Conservation (phyloP, 768 basidiomycete genomes). For the Trichaptum fuscoviolaceum region DNA sequence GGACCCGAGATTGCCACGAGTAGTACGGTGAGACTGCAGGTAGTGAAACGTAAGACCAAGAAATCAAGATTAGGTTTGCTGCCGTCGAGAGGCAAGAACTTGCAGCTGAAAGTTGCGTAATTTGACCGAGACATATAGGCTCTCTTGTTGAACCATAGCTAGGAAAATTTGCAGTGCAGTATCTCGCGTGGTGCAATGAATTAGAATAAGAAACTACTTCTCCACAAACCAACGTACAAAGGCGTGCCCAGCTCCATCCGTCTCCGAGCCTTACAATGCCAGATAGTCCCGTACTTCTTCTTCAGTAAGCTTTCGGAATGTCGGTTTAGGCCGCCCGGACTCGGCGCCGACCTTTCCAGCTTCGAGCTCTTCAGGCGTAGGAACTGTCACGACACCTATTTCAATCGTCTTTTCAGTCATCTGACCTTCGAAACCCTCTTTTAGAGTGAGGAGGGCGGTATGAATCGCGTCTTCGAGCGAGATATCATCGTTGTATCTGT, state of each 20-base stretch:
- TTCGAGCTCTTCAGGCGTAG: constrained; percentile 57
- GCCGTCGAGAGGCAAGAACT: background rate
- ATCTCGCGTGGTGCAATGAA: constrained; percentile 1
- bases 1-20: background rate
- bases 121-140: background rate
- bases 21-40: background rate
- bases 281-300: constrained; percentile 97
- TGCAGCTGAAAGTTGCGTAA: background rate
- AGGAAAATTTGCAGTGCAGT: background rate
- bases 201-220: constrained; percentile 1
- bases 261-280: constrained; percentile 49
- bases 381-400: constrained; percentile 92
- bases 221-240: constrained; percentile 1
- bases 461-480: constrained; percentile 98
- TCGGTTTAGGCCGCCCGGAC: constrained; percentile 71
- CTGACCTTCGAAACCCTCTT: constrained; percentile 99
- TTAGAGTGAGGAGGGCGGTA: constrained; percentile 93
- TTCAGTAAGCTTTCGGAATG: constrained; percentile 93
- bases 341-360: constrained; percentile 64
- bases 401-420: constrained; percentile 99
- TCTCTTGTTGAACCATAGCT: background rate
- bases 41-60: background rate
- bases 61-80: background rate
- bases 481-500: constrained; percentile 97
- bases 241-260: background rate